Evolutionary conservation across 345 rosid species (phyloP).

Genomic region (Limnanthes douglasii): DNA sequence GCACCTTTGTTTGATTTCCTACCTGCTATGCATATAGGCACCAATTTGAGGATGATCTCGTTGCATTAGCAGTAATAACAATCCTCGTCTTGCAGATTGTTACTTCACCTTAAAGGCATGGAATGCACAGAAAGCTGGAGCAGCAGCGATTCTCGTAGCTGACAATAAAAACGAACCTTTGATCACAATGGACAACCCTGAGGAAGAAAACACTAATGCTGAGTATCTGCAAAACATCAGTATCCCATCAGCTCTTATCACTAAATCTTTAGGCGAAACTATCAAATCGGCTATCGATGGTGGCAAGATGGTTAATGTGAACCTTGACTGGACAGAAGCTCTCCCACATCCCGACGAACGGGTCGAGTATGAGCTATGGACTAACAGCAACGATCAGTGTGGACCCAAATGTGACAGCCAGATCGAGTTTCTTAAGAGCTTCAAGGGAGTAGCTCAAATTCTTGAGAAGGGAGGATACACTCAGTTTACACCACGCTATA

Average conservation of each 20-base stretch:
- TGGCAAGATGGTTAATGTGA: slow-evolving; percentile 33
- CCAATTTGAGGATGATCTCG: not conserved
- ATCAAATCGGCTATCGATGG: slow-evolving; percentile 24
- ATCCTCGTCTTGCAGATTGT: slow-evolving; percentile 22
- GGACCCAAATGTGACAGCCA: slow-evolving; percentile 42
- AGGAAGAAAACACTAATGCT: slow-evolving; percentile 29
- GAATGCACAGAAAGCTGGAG: slow-evolving; percentile 50
- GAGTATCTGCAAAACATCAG: slow-evolving; percentile 38
- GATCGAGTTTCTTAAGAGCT: slow-evolving; percentile 42
- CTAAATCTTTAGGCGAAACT: slow-evolving; percentile 28
- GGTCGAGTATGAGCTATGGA: slow-evolving; percentile 50
- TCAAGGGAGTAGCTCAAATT: slow-evolving; percentile 52
- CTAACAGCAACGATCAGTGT: slow-evolving; percentile 44
- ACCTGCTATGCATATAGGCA: not conserved
- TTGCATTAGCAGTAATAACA: not conserved
- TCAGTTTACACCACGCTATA: slow-evolving; percentile 44
- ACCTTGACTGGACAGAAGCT: slow-evolving; percentile 47
- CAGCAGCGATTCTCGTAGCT: slow-evolving; percentile 46
- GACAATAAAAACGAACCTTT: slow-evolving; percentile 32
- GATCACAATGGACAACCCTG: slow-evolving; percentile 50
- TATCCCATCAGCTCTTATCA: slow-evolving; percentile 41
- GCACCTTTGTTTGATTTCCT: not conserved
- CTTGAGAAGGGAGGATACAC: slow-evolving; percentile 47
- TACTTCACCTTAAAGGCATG: slow-evolving; percentile 47
- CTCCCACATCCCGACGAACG: slow-evolving; percentile 53